These are phyloP conservation scores for Beauveria sp. DNA, from an alignment of 2,329 filamentous ascomycete genomes.

Conservation along the genomic window DNA sequence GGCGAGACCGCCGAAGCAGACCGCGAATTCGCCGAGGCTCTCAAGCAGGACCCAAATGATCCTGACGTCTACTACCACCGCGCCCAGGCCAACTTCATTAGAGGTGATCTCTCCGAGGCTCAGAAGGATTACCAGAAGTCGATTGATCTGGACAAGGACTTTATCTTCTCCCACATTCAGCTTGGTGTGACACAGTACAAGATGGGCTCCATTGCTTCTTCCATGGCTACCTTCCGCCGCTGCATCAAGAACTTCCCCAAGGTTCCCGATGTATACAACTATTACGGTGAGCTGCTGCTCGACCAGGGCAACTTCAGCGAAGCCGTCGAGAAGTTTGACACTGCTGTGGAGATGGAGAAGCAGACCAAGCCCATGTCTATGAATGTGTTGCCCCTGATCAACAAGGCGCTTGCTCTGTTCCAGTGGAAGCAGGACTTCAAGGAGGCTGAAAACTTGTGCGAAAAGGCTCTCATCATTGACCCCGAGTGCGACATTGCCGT, in stretches of 20 bases:
- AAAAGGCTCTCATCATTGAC: conserved; percentile 96
- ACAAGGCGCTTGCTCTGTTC: conserved; percentile 95
- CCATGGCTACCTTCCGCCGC: conserved; percentile 95
- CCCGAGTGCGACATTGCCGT: conserved; percentile 98
- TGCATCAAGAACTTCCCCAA: conserved; percentile 98
- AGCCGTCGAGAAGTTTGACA: conserved; percentile 96
- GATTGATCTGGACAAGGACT: conserved; percentile 89
- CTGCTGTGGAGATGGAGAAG: conserved; percentile 98
- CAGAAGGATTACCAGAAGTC: conserved; percentile 99
- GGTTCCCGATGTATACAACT: conserved; percentile 97
- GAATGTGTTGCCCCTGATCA: conserved; percentile 96
- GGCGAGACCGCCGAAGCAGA: conserved; percentile 82
- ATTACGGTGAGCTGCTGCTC: conserved; percentile 93
- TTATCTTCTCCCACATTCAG: conserved; percentile 99
- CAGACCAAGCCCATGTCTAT: conserved; percentile 87
- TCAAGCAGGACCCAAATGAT: conserved; percentile 77
- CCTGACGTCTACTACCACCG: conserved; percentile 99
- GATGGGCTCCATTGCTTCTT: conserved; percentile 95
- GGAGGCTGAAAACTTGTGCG: conserved; percentile 91
- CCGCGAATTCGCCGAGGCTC: conserved; percentile 78
- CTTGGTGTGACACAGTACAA: conserved; percentile 99
- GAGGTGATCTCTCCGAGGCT: conserved; percentile 84
- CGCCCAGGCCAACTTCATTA: conserved; percentile 96
- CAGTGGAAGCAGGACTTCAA: conserved; percentile 97
- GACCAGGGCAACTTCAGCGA: conserved; percentile 95